Base-by-base conservation (phyloP, 2,329 filamentous ascomycete genomes). In the Phialemoniopsis sp. region DNA sequence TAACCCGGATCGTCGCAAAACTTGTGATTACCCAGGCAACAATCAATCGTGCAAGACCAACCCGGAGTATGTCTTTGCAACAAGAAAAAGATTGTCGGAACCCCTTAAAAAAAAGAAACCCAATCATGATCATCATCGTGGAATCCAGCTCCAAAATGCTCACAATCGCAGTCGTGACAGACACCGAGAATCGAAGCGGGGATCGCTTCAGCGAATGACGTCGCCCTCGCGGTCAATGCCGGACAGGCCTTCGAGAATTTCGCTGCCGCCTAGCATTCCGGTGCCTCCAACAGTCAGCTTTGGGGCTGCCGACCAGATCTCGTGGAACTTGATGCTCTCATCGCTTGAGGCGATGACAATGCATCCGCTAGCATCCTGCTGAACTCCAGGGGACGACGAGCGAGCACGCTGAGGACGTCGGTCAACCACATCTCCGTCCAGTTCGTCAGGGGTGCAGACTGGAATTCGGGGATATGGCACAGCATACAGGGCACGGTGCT, bases 331-430 rank as follows among this genome's bases (percentile, higher is more conserved):
- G 60, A 97, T 85, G 51, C 80, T 94, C 57, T 89, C 84, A 62
- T 97, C 90, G 55, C 89, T 95, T 32, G 88, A 86, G 13, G 90
- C 91, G 38, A 98, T 85, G 14, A 96, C 86, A 49, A 98, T 83
- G 57, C 89, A 95, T 0, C 87, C 88, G 51, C 21, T 26, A 10
- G 21, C 21, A 41, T 73, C 73, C 54, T 80, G 30, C 30, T 32
- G 30, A 8, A n/a, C 7, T 32, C 13, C 15, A 32, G n/a, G n/a
- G n/a, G 32, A 34, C 32, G 32, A 18, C 32, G 13, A 16, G 12
- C 10, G 15, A 8, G 19, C 21, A 10, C 21, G 21, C 21, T 26
- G 21, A 10, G 6, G 6, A 10, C 21, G 21, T 26, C 21, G 21
- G 21, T 26, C 21, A 6, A 10, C 21, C 21, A 26, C 6, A 26